A percentile compares a stretch with the other conserved stretches of the same genome.
These are phyloP conservation scores for Tillandsia leiboldiana DNA, from an alignment of 176 grass and related monocot species.

Conservation along the genomic window DNA sequence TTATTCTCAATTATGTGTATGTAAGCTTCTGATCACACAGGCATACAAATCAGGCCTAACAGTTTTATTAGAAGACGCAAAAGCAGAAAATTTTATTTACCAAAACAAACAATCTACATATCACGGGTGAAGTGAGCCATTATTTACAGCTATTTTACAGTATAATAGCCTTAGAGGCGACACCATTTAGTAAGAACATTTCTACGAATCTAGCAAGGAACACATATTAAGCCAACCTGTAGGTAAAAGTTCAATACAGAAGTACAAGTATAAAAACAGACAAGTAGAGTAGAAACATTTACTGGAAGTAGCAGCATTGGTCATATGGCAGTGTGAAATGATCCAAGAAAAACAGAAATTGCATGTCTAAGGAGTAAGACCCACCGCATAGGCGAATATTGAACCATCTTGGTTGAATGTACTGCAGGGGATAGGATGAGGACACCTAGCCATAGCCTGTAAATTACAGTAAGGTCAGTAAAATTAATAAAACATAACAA, in stretches of 20 bases:
- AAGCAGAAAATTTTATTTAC: too few relatives aligned
- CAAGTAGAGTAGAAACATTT: background rate
- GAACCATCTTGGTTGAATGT: slow-evolving; percentile 91
- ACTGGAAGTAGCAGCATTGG: background rate
- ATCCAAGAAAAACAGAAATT: background rate
- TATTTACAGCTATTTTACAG: too few relatives aligned
- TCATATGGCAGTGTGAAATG: background rate
- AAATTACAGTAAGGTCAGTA: background rate
- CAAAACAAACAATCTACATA: too few relatives aligned
- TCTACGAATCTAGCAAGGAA: too few relatives aligned
- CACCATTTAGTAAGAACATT: too few relatives aligned
- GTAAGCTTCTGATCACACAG: too few relatives aligned
- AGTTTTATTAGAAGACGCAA: too few relatives aligned
- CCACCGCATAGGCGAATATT: slow-evolving; percentile 92
- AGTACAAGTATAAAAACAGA: background rate
- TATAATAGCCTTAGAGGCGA: too few relatives aligned
- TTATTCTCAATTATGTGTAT: background rate
- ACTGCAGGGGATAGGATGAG: slow-evolving; percentile 79
- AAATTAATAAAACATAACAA: background rate
- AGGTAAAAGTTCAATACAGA: background rate
- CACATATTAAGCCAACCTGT: too few relatives aligned
- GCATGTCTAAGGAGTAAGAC: slow-evolving; percentile 1
- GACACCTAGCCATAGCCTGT: slow-evolving; percentile 73
- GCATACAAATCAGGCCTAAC: too few relatives aligned
- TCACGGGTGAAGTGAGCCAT: too few relatives aligned